Evolutionary conservation across 768 basidiomycete species (phyloP).

Genomic region (Wakefieldia striispora): DNA sequence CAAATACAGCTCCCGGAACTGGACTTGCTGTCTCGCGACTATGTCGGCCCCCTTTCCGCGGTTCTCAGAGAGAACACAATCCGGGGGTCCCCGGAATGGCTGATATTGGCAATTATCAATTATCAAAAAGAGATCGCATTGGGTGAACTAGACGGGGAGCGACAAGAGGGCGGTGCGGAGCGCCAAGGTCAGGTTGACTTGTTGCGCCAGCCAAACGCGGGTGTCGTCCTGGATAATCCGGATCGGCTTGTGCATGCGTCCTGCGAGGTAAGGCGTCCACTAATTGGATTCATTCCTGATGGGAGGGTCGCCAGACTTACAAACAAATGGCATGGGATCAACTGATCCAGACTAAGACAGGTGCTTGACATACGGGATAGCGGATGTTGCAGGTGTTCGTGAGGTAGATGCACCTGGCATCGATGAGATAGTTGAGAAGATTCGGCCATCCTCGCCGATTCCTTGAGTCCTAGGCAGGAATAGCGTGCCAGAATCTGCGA

Average conservation of each 20-base stretch:
- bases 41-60: conserved; percentile 93
- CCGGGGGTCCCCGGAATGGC: conserved; percentile 86
- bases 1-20: conserved; percentile 88
- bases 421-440: no score
- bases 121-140: conserved; percentile 79
- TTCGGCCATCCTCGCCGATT: no score
- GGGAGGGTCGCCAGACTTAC: no score
- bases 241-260: conserved; percentile 96
- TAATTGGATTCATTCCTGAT: no score
- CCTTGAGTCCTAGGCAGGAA: no score
- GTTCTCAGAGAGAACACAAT: conserved; percentile 94
- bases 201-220: conserved; percentile 86
- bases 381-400: no score
- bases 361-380: no score
- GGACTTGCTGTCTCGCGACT: conserved; percentile 73
- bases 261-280: conserved; percentile 90
- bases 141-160: conserved; percentile 79
- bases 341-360: no score
- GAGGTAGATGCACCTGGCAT: no score
- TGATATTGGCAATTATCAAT: conserved; percentile 83
- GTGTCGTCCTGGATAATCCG: conserved; percentile 92
- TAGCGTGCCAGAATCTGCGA: no score
- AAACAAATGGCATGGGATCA: no score
- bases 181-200: conserved; percentile 90
- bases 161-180: conserved; percentile 87